Percentiles rank a stretch among this genome's conserved stretches.
Evolutionary conservation across 1,284 basidiomycete genomes (phyloP).

Genomic region (Bjerkandera adusta): DNA sequence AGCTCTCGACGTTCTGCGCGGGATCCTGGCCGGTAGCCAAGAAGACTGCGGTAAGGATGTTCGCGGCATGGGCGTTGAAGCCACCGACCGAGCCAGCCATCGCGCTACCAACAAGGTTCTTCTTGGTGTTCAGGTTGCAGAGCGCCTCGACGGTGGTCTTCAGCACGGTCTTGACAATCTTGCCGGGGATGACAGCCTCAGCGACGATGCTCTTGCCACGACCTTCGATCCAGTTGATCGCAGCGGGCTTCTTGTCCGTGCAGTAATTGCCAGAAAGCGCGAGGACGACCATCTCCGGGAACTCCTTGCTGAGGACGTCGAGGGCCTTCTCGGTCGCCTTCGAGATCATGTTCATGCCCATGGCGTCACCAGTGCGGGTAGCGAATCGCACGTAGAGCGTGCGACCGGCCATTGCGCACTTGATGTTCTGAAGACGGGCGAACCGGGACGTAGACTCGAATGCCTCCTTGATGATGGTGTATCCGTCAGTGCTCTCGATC

Average conservation of each 20-base stretch:
- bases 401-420: slow-evolving; percentile 86
- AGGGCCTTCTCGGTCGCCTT: slow-evolving; percentile 96
- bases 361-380: slow-evolving; percentile 95
- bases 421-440: slow-evolving; percentile 79
- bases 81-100: slow-evolving; percentile 98
- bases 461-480: slow-evolving; percentile 73
- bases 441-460: slow-evolving; percentile 96
- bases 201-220: slow-evolving; percentile 97
- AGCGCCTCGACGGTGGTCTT: slow-evolving; percentile 94
- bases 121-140: slow-evolving; percentile 94
- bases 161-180: slow-evolving; percentile 85
- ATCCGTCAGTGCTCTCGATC: slow-evolving; percentile 87
- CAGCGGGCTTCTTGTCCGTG: slow-evolving; percentile 99
- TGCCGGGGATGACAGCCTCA: slow-evolving; percentile 91
- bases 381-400: slow-evolving; percentile 96
- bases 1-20: slow-evolving; percentile 98
- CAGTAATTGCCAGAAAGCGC: slow-evolving; percentile 98
- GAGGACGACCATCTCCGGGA: slow-evolving; percentile 93
- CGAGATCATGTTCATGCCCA: slow-evolving; percentile 99
- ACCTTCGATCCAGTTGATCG: slow-evolving; percentile 99
- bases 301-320: slow-evolving; percentile 75
- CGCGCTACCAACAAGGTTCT: slow-evolving; percentile 96
- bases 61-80: slow-evolving; percentile 98
- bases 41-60: slow-evolving; percentile 95
- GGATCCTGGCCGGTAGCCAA: slow-evolving; percentile 98